Conservation (phyloP, 2,329 filamentous ascomycete species). For the Madurella fahalii region DNA sequence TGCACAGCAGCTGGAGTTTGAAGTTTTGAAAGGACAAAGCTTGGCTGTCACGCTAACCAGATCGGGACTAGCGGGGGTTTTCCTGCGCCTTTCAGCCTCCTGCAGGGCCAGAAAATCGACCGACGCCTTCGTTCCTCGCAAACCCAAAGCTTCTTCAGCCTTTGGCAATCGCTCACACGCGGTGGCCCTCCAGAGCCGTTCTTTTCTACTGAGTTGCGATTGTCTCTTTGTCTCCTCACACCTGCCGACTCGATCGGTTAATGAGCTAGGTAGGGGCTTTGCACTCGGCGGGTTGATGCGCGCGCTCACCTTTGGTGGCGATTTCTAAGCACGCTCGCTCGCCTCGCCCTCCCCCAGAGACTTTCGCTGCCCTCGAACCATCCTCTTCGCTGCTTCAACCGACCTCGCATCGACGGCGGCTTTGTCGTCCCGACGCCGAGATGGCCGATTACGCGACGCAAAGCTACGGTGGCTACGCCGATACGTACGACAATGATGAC, state of each 20-base stretch:
- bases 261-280: slow-evolving; percentile 16
- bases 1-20: no score
- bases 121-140: slow-evolving; percentile 1
- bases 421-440: not conserved
- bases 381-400: not conserved
- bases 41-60: slow-evolving; percentile 7
- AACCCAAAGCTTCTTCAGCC: slow-evolving; percentile 1
- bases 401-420: not conserved
- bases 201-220: no score
- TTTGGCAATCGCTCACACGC: no score
- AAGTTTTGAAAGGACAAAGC: not conserved
- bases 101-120: slow-evolving; percentile 16
- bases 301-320: slow-evolving; percentile 21
- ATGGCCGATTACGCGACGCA: slow-evolving; percentile 24
- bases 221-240: not conserved
- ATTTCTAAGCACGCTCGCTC: slow-evolving; percentile 21
- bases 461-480: slow-evolving; percentile 21
- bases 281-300: slow-evolving; percentile 24
- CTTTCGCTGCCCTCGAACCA: not conserved
- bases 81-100: slow-evolving; percentile 23
- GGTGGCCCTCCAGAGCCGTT: no score
- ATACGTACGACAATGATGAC: slow-evolving; percentile 47
- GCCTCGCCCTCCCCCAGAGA: not conserved
- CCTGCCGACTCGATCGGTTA: not conserved
- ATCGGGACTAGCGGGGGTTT: slow-evolving; percentile 3